Evolutionary conservation across 2,329 filamentous ascomycete species (phyloP).

Genomic region (Alternaria sp.): DNA sequence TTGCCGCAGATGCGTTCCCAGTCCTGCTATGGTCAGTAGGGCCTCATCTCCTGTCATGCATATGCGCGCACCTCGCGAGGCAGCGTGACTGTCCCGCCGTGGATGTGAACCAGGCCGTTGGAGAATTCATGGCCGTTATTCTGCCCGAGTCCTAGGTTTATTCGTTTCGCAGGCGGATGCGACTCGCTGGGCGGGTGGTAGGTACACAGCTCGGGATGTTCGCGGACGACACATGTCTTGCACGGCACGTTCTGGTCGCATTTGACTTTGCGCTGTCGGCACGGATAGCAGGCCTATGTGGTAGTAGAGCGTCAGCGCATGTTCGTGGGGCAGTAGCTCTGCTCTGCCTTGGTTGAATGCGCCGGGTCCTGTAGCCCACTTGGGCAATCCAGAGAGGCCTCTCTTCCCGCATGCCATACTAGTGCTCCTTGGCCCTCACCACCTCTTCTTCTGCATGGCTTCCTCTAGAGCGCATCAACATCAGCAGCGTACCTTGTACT

Average conservation of each 20-base stretch:
- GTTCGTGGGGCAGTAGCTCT: slow-evolving; percentile 25
- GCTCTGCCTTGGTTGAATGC: slow-evolving; percentile 16
- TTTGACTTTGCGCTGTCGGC: slow-evolving; percentile 58
- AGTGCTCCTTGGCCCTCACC: neutral
- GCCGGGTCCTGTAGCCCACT: slow-evolving; percentile 30
- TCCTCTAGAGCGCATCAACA: slow-evolving; percentile 6
- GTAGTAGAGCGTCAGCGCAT: slow-evolving; percentile 28
- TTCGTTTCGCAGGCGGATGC: slow-evolving; percentile 53
- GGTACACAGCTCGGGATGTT: slow-evolving; percentile 61
- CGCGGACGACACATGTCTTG: slow-evolving; percentile 60
- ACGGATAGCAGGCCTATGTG: slow-evolving; percentile 59
- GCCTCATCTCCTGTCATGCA: neutral
- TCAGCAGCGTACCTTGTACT: slow-evolving; percentile 57
- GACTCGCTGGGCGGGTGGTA: slow-evolving; percentile 53
- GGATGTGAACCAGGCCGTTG: slow-evolving; percentile 52
- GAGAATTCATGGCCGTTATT: slow-evolving; percentile 49
- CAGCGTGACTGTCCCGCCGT: slow-evolving; percentile 52
- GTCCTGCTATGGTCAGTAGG: slow-evolving; percentile 47
- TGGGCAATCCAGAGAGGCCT: slow-evolving; percentile 22
- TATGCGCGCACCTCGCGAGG: slow-evolving; percentile 48
- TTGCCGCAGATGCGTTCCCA: slow-evolving; percentile 60
- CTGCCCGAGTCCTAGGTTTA: slow-evolving; percentile 45
- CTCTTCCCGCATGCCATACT: neutral
- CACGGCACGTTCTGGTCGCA: slow-evolving; percentile 60
- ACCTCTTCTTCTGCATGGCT: slow-evolving; percentile 4